Evolutionary conservation across 352 stramenopile genomes (phyloP).

Genomic region (Phytophthora sp.): DNA sequence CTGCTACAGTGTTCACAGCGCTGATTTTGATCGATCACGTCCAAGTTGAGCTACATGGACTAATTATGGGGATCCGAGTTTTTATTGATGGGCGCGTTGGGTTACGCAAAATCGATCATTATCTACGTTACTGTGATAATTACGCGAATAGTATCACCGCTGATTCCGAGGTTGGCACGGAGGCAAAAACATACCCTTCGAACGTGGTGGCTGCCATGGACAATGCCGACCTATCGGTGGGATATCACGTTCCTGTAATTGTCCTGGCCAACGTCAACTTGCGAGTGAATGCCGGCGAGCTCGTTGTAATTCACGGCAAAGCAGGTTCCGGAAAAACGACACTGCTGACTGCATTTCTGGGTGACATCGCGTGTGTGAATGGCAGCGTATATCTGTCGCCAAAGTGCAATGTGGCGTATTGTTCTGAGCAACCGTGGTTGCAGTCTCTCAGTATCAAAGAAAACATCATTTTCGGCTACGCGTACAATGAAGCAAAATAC

Average conservation of each 20-base stretch:
- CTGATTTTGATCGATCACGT: conserved; percentile 42
- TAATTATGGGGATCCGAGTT: conserved; percentile 41
- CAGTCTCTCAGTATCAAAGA: conserved; percentile 93
- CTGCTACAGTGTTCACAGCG: conserved; percentile 43
- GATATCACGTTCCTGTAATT: conserved; percentile 2
- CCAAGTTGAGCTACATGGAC: conserved; percentile 37
- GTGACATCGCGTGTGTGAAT: conserved; percentile 33
- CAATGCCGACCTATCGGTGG: conserved; percentile 23
- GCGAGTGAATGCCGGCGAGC: conserved; percentile 29
- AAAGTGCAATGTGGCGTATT: conserved; percentile 62
- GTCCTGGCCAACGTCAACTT: conserved; percentile 52
- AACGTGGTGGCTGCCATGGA: conserved; percentile 30
- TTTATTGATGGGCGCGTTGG: conserved; percentile 31
- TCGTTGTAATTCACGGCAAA: conserved; percentile 49
- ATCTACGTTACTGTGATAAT: conserved; percentile 29
- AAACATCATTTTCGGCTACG: conserved; percentile 94
- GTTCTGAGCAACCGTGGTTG: conserved; percentile 91
- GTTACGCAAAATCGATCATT: conserved; percentile 28
- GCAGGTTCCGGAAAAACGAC: conserved; percentile 49
- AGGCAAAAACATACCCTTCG: conserved; percentile 16
- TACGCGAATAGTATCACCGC: conserved; percentile 1
- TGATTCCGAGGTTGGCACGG: neutral
- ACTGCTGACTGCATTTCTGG: conserved; percentile 39
- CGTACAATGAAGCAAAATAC: conserved; percentile 53
- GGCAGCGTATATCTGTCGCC: conserved; percentile 38